These are phyloP conservation scores for Nakaseomyces glabratus DNA, from an alignment of 1,139 yeast species.

Conservation along the genomic window DNA sequence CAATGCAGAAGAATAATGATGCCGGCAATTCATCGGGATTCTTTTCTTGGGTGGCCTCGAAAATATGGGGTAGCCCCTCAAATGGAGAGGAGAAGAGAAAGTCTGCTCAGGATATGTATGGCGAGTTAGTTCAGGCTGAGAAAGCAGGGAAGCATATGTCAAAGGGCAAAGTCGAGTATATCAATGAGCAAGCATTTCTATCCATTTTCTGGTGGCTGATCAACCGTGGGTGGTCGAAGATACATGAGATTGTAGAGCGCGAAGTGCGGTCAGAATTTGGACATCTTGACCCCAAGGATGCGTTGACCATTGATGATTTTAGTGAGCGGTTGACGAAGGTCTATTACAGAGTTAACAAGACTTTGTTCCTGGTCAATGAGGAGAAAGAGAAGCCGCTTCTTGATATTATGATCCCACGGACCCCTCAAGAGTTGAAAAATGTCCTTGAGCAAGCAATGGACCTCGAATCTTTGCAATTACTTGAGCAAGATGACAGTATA, in stretches of 20 bases:
- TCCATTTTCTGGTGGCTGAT: slow-evolving; percentile 92
- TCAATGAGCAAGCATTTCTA: slow-evolving; percentile 71
- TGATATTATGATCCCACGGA: slow-evolving; percentile 28
- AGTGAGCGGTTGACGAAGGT: slow-evolving; percentile 30
- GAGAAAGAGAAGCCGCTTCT: slow-evolving; percentile 11
- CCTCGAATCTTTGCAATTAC: slow-evolving; percentile 25
- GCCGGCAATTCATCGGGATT: not conserved
- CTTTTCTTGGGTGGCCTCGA: slow-evolving; percentile 2
- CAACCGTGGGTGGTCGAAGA: slow-evolving; percentile 69
- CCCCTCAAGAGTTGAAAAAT: slow-evolving; percentile 25
- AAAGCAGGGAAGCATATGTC: not conserved
- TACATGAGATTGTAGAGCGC: slow-evolving; percentile 46
- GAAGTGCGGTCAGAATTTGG: slow-evolving; percentile 56
- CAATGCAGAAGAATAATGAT: slow-evolving; percentile 28
- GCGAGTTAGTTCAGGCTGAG: not conserved
- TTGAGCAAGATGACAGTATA: slow-evolving; percentile 25
- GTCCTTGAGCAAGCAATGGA: slow-evolving; percentile 38
- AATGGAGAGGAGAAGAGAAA: not conserved
- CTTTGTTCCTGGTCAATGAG: slow-evolving; percentile 24
- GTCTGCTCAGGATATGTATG: not conserved
- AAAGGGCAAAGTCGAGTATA: slow-evolving; percentile 16
- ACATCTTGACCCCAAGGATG: slow-evolving; percentile 61
- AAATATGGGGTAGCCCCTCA: too few relatives aligned
- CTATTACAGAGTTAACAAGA: slow-evolving; percentile 38
- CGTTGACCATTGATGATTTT: slow-evolving; percentile 54